Evolutionary conservation across 257 asterid species (phyloP).

Genomic region (Jaltomata sinuosa): DNA sequence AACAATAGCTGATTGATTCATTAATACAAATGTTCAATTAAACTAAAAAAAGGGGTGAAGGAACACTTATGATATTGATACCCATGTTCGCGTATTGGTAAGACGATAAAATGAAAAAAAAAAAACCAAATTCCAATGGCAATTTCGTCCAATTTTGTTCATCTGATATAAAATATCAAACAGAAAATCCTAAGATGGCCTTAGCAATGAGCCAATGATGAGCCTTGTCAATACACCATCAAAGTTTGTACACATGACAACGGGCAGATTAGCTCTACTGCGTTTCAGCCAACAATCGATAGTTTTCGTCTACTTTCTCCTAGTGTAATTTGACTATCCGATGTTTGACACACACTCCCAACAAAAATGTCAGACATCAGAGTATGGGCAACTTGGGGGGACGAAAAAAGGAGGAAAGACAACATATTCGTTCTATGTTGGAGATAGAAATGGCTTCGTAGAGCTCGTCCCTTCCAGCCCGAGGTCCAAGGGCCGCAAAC

Average conservation of each 20-base stretch:
- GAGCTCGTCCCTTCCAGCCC: conserved; percentile 42
- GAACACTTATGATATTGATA: not conserved
- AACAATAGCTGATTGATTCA: not conserved
- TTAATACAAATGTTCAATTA: not conserved
- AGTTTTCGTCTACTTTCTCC: not conserved
- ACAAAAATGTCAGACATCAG: not conserved
- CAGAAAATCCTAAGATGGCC: not conserved
- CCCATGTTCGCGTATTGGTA: not conserved
- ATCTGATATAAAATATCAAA: not conserved
- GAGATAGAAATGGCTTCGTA: conserved; percentile 28
- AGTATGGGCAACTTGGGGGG: not conserved
- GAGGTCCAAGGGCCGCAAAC: conserved; percentile 44
- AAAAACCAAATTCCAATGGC: not conserved
- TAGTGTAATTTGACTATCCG: not conserved
- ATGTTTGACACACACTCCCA: not conserved
- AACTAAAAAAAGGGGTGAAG: not conserved
- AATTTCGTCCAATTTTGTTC: not conserved
- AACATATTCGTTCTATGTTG: not conserved
- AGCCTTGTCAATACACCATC: not conserved
- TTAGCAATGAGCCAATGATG: not conserved
- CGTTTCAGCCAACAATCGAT: not conserved
- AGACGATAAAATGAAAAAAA: not conserved
- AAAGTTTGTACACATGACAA: not conserved
- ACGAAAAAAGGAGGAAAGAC: not conserved
- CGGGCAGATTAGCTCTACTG: not conserved